Conservation (phyloP, 140 eudicot genomes). For the Oenanthe javanica region DNA sequence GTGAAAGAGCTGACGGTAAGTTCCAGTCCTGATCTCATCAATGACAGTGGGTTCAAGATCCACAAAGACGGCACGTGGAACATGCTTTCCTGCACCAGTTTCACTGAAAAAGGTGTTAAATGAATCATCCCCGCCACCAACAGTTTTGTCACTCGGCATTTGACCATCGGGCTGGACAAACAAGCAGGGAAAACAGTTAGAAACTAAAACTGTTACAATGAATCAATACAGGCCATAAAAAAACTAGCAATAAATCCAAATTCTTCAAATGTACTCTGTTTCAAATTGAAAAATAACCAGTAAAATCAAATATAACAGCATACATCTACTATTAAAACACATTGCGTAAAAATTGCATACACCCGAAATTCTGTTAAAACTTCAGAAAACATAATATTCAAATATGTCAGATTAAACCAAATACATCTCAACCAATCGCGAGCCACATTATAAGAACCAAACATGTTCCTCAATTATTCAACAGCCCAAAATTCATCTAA, state of each 20-base stretch:
- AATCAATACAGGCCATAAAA: neutral
- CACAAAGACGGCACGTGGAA: conserved; percentile 81
- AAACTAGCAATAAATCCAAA: too few relatives aligned
- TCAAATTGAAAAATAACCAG: neutral
- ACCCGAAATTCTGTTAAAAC: too few relatives aligned
- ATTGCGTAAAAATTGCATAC: neutral
- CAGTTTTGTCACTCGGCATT: conserved; percentile 75
- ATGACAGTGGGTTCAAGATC: conserved; percentile 88
- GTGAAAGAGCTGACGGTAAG: conserved; percentile 77
- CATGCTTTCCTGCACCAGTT: conserved; percentile 85
- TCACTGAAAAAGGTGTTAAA: conserved; percentile 90
- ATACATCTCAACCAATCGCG: neutral
- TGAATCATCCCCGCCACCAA: conserved; percentile 85
- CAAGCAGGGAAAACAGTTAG: neutral
- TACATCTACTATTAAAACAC: too few relatives aligned
- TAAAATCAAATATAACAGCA: neutral
- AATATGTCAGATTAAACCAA: neutral
- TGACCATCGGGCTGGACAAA: conserved; percentile 74
- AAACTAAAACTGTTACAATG: neutral
- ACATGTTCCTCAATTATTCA: neutral
- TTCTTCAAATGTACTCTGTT: neutral
- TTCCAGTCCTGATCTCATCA: conserved; percentile 76
- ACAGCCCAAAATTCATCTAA: neutral
- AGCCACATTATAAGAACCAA: neutral
- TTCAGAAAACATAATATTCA: neutral